phyloP scores from a whole-genome alignment of 2,329 filamentous ascomycete genomes.

The Verticillium nubilum region DNA sequence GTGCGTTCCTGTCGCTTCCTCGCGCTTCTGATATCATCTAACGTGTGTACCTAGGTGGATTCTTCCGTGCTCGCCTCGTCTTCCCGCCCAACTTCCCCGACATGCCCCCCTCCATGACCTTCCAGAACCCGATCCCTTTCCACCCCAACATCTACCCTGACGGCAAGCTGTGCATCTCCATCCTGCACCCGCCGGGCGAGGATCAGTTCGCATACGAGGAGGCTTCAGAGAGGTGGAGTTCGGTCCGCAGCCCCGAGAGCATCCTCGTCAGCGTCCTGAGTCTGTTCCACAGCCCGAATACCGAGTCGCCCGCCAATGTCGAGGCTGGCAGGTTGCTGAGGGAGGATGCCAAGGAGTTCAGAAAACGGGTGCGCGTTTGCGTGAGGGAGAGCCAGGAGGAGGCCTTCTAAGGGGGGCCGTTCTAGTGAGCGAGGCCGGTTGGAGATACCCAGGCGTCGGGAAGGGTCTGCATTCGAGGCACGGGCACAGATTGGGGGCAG shows the following conservation, averaged over 20 bases:
- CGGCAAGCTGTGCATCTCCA: conserved; percentile 92
- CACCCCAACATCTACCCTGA: conserved; percentile 90
- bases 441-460: background rate
- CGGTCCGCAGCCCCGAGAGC: conserved; percentile 91
- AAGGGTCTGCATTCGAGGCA: background rate
- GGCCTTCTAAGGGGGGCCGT: background rate
- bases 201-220: conserved; percentile 92
- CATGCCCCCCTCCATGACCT: conserved; percentile 82
- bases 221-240: conserved; percentile 86
- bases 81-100: conserved; percentile 87
- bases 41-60: conserved; percentile 58
- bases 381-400: conserved; percentile 62
- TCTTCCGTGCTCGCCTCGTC: conserved; percentile 78
- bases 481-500: background rate
- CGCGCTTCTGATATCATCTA: background rate
- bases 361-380: conserved; percentile 69
- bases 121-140: conserved; percentile 77
- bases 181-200: conserved; percentile 90
- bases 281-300: conserved; percentile 87
- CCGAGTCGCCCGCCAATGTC: conserved; percentile 91
- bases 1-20: conserved; percentile 41
- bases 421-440: background rate
- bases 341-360: conserved; percentile 74
- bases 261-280: conserved; percentile 90
- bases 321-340: conserved; percentile 87